phyloP scores from a whole-genome alignment of 306 rosid genomes.

The Pterocarpus macrocarpus region DNA sequence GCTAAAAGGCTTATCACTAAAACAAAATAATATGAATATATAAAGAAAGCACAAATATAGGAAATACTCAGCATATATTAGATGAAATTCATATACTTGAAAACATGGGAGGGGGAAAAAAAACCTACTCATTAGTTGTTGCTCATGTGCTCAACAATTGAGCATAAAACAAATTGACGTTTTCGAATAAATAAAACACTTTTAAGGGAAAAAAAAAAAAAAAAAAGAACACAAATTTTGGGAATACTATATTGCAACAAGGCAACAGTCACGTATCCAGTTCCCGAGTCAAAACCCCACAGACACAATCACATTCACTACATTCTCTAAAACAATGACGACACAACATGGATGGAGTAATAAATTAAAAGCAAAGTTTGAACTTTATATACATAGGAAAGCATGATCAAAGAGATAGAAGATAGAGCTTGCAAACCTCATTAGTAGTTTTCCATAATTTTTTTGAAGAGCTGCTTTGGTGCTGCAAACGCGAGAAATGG shows the following conservation, averaged over 20 bases:
- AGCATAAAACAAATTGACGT: not conserved
- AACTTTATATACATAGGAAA: constrained; percentile 30
- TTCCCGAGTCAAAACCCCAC: not conserved
- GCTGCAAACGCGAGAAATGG: constrained; percentile 65
- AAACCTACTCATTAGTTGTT: not conserved
- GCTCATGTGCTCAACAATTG: not conserved
- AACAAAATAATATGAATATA: no score
- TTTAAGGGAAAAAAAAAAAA: no score
- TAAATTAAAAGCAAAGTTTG: constrained; percentile 12
- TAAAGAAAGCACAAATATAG: no score
- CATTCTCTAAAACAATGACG: not conserved
- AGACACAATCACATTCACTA: not conserved
- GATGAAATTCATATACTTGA: no score
- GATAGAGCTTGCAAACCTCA: constrained; percentile 56
- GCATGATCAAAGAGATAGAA: constrained; percentile 27
- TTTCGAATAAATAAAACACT: not conserved
- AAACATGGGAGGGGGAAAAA: no score
- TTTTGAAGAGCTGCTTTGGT: constrained; percentile 76
- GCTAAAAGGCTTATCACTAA: no score
- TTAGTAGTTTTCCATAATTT: constrained; percentile 61
- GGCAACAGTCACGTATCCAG: not conserved
- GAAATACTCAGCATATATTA: no score
- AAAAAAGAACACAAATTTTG: not conserved
- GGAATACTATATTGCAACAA: not conserved
- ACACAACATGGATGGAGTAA: not conserved